Evolutionary conservation across 768 basidiomycete species (phyloP), one percentile per base, ranked within the genome.

Genomic region (Russula earlei): DNA sequence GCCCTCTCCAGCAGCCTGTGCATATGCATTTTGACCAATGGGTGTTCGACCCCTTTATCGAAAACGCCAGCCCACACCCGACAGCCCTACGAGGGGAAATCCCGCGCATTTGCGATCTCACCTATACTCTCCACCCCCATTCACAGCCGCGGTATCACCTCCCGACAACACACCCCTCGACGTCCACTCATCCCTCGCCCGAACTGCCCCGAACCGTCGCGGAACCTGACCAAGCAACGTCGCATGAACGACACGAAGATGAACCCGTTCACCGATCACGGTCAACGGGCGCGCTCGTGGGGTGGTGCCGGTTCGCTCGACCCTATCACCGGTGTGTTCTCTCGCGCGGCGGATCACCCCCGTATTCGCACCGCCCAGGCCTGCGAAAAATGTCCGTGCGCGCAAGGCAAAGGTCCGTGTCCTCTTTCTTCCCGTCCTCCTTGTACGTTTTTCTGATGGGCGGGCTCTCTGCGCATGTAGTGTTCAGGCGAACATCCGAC

Each of bases 401-500:
- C 70, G 85, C 48, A 89, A 87, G 67, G 85, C 83, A 29, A 89
- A 88, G 76, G 85, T 86, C 61, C 46, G 75, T 65, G 0, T 49
- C 41, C 1, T 24, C 31, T 17, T 49, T 29, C 14, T 37, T 40
- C 36, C 45, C 34, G 10, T 5, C 20, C 5, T 17, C n/a, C 15
- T 37, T 42, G n/a, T n/a, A n/a, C n/a, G n/a, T 19, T 24, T 37
- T n/a, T 44, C 40, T 37, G 38, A 42, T 27, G 10, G 31, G 20
- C 29, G 38, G 7, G 20, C 5, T 5, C 45, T 48, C 31, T 49
- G 27, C 22, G 50, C 36, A 25, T 40, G 40, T 66, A 87, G 83
- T 88, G 85, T 67, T 82, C 79, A 59, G 85, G 86, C 38, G 82
- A 85, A 34, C 81, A 82, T 51, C 84, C 86, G 0, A 67, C 77